Percentiles rank a stretch among this genome's conserved stretches.
phyloP scores from a whole-genome alignment of 2,329 filamentous ascomycete genomes.

The Alternaria gaisen region DNA sequence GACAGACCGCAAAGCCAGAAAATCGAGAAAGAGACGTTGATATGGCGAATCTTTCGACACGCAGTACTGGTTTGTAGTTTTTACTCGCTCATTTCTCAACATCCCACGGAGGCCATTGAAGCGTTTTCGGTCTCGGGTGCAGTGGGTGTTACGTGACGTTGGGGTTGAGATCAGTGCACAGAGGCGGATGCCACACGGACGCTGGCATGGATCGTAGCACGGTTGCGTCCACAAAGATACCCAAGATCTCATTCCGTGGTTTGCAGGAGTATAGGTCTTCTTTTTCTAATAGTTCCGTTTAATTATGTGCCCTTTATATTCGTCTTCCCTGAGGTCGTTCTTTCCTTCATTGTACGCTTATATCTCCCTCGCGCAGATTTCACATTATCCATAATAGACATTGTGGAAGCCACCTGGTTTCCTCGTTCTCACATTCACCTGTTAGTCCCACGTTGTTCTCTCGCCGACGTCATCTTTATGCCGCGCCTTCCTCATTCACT shows the following conservation, averaged over 20 bases:
- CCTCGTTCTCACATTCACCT: neutral
- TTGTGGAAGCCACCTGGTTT: neutral
- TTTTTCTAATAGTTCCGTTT: neutral
- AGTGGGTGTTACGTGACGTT: slow-evolving; percentile 18
- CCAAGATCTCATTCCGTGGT: slow-evolving; percentile 24
- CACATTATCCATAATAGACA: neutral
- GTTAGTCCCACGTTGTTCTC: neutral
- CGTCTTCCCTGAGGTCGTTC: neutral
- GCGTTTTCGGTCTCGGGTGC: slow-evolving; percentile 11
- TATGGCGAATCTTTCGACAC: neutral
- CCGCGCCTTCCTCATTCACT: slow-evolving; percentile 16
- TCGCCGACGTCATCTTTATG: slow-evolving; percentile 20
- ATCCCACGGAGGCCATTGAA: neutral
- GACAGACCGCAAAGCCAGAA: neutral
- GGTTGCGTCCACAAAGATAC: slow-evolving; percentile 19
- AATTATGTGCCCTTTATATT: neutral
- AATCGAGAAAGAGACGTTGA: neutral
- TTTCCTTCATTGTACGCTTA: neutral
- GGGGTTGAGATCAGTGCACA: slow-evolving; percentile 17
- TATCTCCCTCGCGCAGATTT: neutral
- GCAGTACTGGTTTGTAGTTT: neutral
- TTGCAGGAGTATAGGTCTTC: slow-evolving; percentile 9
- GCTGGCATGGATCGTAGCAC: slow-evolving; percentile 13
- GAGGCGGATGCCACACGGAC: slow-evolving; percentile 14
- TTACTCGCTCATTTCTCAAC: neutral